Conservation (phyloP, 163 green algal genomes). For the Scenedesmus sp. region DNA sequence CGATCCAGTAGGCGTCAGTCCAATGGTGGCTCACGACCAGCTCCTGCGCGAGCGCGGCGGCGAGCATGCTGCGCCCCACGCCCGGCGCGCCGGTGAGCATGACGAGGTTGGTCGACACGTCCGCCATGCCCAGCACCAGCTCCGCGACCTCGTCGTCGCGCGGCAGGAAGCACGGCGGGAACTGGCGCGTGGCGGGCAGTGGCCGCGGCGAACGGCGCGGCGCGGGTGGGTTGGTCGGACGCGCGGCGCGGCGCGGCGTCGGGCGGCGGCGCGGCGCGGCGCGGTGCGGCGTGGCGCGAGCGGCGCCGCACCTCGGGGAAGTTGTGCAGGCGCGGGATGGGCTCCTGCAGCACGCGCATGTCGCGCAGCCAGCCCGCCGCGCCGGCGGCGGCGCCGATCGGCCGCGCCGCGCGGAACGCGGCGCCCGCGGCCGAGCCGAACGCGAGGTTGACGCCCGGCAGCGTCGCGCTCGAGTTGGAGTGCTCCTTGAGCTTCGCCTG, state of each 20-base stretch:
- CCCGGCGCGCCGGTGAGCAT: conserved; percentile 34
- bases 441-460: not conserved
- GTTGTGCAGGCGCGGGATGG: conserved; percentile 35
- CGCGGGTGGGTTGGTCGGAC: not conserved
- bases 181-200: conserved; percentile 14
- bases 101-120: conserved; percentile 45
- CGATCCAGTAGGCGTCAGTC: conserved; percentile 45
- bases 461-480: not conserved
- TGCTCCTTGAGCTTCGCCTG: conserved; percentile 40
- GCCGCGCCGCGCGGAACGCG: not conserved
- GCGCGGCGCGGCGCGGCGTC: no score
- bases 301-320: conserved; percentile 38
- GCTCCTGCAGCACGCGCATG: conserved; percentile 29
- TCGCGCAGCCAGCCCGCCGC: conserved; percentile 21
- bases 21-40: conserved; percentile 35
- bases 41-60: conserved; percentile 33
- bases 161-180: not conserved
- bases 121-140: conserved; percentile 41
- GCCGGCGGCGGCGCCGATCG: not conserved
- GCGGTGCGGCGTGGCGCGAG: no score
- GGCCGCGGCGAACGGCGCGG: not conserved
- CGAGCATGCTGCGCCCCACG: conserved; percentile 30
- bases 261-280: no score
- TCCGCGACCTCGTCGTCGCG: conserved; percentile 44
- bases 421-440: not conserved